Conservation (phyloP, 2,329 filamentous ascomycete genomes). For the Cladosporium colombiae region DNA sequence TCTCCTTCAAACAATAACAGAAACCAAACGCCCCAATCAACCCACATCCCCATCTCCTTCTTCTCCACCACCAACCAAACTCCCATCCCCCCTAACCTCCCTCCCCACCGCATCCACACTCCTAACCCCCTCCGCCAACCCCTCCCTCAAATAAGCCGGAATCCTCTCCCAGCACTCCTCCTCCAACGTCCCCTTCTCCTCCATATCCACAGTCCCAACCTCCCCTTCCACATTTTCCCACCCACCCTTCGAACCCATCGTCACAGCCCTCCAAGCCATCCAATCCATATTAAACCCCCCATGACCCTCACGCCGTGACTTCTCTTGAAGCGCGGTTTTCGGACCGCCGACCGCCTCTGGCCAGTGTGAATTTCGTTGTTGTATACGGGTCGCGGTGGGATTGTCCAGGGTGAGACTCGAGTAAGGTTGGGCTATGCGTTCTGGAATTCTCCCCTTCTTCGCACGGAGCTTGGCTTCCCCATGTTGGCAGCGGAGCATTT, state of each 20-base stretch:
- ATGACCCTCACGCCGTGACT: neutral
- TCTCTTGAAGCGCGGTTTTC: neutral
- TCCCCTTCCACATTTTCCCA: neutral
- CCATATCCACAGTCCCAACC: neutral
- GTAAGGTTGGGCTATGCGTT: neutral
- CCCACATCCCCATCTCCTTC: no score
- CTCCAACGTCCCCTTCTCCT: neutral
- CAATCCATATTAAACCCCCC: neutral
- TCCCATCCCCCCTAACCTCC: slow-evolving; percentile 8
- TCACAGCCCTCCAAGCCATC: neutral
- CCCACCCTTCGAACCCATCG: neutral
- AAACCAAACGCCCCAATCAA: neutral
- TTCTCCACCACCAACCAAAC: neutral
- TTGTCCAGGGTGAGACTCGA: neutral
- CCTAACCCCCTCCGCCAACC: neutral
- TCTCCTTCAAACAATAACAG: neutral
- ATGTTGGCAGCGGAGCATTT: neutral
- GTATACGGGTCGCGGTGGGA: no score
- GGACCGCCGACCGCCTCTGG: neutral
- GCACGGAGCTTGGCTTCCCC: neutral
- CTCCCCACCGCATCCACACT: neutral
- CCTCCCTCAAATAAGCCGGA: neutral
- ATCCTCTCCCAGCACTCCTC: neutral
- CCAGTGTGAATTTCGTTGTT: no score
- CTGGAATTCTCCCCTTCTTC: neutral